A percentile compares a stretch with the other conserved stretches of the same genome.
phyloP scores from a whole-genome alignment of 192 early-diverging fungal genomes.

The Lunasporangiospora selenospora region DNA sequence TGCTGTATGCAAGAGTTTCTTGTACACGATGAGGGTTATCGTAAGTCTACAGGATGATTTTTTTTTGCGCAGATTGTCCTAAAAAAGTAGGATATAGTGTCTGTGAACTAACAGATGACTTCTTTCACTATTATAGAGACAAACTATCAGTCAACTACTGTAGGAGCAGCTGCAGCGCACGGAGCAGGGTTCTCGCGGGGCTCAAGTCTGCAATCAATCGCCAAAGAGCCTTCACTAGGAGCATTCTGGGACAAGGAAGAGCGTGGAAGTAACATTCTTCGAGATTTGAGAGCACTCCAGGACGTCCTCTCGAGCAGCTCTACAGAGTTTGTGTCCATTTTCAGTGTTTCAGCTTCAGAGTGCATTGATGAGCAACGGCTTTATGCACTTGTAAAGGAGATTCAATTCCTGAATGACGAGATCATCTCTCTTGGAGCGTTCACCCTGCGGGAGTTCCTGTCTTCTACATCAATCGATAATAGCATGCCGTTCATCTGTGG shows the following conservation, averaged over 20 bases:
- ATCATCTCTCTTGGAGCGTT: constrained; percentile 21
- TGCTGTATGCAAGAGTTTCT: constrained; percentile 40
- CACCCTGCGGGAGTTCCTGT: constrained; percentile 15
- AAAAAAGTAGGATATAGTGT: too few relatives aligned
- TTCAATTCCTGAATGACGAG: constrained; percentile 21
- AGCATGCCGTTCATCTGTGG: constrained; percentile 12
- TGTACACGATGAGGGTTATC: constrained; percentile 29
- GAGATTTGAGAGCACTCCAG: constrained; percentile 23
- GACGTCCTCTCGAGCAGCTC: constrained; percentile 14
- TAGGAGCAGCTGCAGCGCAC: constrained; percentile 34
- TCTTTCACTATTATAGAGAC: constrained; percentile 1
- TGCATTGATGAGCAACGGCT: background rate
- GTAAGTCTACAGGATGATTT: constrained; percentile 4
- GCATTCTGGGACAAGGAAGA: constrained; percentile 34
- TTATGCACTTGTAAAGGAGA: constrained; percentile 18
- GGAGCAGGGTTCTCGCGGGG: constrained; percentile 20
- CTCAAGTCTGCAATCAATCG: background rate
- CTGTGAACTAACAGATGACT: background rate
- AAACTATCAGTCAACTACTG: constrained; percentile 39
- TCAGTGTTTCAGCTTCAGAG: background rate
- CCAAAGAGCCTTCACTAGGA: constrained; percentile 14
- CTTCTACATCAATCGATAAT: constrained; percentile 7
- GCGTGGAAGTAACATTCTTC: constrained; percentile 22
- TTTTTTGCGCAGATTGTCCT: background rate
- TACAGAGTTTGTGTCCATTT: background rate